Evolutionary conservation across 768 basidiomycete genomes (phyloP).

Genomic region (Artomyces pyxidatus): DNA sequence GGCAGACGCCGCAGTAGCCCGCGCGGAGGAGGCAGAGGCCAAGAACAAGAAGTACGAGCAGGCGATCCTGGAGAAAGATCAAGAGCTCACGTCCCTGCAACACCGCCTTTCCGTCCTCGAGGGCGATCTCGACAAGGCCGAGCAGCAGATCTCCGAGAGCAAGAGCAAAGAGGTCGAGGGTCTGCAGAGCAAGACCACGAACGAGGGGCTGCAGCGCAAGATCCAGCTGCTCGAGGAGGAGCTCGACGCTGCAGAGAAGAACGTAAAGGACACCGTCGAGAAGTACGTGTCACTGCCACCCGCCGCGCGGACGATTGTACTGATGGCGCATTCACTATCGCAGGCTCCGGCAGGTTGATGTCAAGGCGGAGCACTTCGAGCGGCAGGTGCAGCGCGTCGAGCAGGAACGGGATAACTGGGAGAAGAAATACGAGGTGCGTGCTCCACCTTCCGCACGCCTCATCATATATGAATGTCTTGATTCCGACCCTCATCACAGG

Average conservation of each 20-base stretch:
- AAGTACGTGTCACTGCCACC: constrained; percentile 54
- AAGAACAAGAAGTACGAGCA: constrained; percentile 78
- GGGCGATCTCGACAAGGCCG: constrained; percentile 59
- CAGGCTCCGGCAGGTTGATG: constrained; percentile 92
- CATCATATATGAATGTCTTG: not conserved
- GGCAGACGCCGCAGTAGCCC: constrained; percentile 70
- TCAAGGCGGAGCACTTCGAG: constrained; percentile 98
- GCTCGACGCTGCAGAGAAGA: constrained; percentile 92
- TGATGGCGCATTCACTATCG: constrained; percentile 4
- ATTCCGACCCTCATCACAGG: constrained; percentile 36
- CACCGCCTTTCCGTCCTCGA: constrained; percentile 65
- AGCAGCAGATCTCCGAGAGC: constrained; percentile 51
- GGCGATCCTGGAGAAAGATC: constrained; percentile 68
- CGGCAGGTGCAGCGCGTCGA: constrained; percentile 80
- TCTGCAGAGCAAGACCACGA: constrained; percentile 60
- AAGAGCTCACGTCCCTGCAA: constrained; percentile 73
- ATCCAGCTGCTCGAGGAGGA: constrained; percentile 91
- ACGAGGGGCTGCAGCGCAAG: constrained; percentile 73
- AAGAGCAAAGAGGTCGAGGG: constrained; percentile 63
- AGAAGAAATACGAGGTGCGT: constrained; percentile 89
- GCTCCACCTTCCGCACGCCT: not conserved
- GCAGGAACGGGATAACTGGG: constrained; percentile 88
- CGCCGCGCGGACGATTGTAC: constrained; percentile 1
- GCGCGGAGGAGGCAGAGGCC: constrained; percentile 83
- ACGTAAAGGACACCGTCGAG: constrained; percentile 91